These are phyloP conservation scores for Pouteria campechiana DNA, from an alignment of 179 eudicot genomes.

Conservation along the genomic window DNA sequence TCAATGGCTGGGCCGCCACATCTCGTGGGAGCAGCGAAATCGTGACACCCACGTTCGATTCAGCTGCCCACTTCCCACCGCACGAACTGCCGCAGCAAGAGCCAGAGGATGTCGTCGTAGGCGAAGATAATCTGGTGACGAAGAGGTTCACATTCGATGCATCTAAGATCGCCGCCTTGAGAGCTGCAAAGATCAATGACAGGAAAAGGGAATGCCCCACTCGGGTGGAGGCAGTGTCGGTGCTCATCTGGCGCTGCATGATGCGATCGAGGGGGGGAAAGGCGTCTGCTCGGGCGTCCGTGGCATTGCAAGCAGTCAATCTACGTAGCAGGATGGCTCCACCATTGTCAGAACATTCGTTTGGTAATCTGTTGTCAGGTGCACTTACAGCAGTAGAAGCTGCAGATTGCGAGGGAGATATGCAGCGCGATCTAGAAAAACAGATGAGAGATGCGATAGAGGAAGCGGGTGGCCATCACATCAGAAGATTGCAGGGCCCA, in stretches of 20 bases:
- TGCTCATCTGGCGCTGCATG: constrained; percentile 22
- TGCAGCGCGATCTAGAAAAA: background rate
- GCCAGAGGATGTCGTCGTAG: background rate
- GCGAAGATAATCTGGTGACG: constrained; percentile 7
- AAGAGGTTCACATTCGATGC: constrained; percentile 18
- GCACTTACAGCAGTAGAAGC: constrained; percentile 3
- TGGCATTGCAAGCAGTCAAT: constrained; percentile 7
- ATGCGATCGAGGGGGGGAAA: no score
- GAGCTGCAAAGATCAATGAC: background rate
- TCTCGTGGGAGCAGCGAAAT: constrained; percentile 1
- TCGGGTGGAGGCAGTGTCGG: constrained; percentile 14
- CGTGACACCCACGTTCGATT: constrained; percentile 14
- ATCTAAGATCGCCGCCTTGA: constrained; percentile 8
- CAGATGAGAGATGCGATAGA: constrained; percentile 9
- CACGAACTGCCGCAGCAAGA: background rate
- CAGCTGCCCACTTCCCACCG: constrained; percentile 2
- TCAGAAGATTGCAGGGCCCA: constrained; percentile 1
- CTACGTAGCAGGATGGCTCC: constrained; percentile 7
- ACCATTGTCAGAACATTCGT: constrained; percentile 5
- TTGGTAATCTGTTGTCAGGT: constrained; percentile 14
- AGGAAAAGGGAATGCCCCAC: background rate
- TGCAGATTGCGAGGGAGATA: background rate
- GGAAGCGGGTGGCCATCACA: background rate
- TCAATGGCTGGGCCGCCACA: constrained; percentile 23
- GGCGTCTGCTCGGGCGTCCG: background rate